Evolutionary conservation across 2,329 filamentous ascomycete genomes (phyloP), one percentile per base, ranked within the genome.

Genomic region (Diaporthe sp.): DNA sequence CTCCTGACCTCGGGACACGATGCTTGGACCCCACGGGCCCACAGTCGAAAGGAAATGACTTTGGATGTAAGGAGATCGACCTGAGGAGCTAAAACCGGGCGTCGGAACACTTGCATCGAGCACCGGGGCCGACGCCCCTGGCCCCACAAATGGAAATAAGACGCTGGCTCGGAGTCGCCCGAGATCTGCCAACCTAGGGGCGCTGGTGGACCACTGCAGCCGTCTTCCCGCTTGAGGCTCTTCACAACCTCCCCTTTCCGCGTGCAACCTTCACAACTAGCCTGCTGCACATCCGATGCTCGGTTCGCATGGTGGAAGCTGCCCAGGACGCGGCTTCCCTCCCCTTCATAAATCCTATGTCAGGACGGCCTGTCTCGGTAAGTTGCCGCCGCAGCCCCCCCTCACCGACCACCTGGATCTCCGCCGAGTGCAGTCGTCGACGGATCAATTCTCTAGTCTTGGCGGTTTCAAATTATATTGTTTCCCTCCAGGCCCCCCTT

Each of bases 391-490:
- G 42, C 69, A 28, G 39, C 19, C 42, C 57, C 51, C 19, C 55
- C 57, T 61, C 42, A 37, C 19, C 44, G 44, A 42, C 49, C 28
- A 42, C 17, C 19, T 62, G 39, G 25, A 31, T 28, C 8, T 37
- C 15, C 55, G 58, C 55, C 58, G 46, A n/a, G 44, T 39, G 46
- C 44, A 67, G 51, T 55, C 13, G 74, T 49, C 42, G 75, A 68
- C 68, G 75, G 75, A 76, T 72, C 68, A 74, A 72, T 76, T 72
- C 37, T 65, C 22, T 37, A 34, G 49, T 34, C 72, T 75, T 76
- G 73, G 75, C 75, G 37, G 75, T 76, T 76, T 76, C 75, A 76
- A 62, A 61, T 65, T 44, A 73, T 57, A 74, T 72, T 75, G 51
- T 75, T 58, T 58, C 42, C 42, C 62, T 39, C 44, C 59, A 58